Percentiles rank a stretch among this genome's conserved stretches.
Evolutionary conservation across 2,329 filamentous ascomycete genomes (phyloP).

Genomic region (Claviceps spartinae): DNA sequence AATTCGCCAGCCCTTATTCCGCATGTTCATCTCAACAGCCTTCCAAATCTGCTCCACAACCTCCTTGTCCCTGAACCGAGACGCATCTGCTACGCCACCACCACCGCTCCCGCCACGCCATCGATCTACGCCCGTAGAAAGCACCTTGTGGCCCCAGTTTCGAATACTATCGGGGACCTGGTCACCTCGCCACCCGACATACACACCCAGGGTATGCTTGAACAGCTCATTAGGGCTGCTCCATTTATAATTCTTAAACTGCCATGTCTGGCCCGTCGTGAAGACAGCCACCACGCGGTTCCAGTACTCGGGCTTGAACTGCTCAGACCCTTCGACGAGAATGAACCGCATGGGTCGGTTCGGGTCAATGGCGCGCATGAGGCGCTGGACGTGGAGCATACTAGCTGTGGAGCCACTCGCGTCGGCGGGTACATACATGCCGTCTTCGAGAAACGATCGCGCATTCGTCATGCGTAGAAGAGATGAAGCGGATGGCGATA

Average conservation of each 20-base stretch:
- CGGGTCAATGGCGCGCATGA: constrained; percentile 57
- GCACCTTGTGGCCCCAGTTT: constrained; percentile 74
- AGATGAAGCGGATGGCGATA: constrained; percentile 90
- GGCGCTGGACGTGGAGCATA: constrained; percentile 74
- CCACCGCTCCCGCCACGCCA: constrained; percentile 43
- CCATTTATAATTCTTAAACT: constrained; percentile 99
- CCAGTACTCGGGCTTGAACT: constrained; percentile 99
- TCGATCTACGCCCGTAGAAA: constrained; percentile 70
- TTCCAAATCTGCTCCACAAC: constrained; percentile 90
- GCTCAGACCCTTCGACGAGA: constrained; percentile 80
- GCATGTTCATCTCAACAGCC: constrained; percentile 77
- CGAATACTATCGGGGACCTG: constrained; percentile 63
- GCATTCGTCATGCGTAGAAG: constrained; percentile 92
- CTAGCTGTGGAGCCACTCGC: constrained; percentile 51
- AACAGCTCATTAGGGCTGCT: constrained; percentile 79
- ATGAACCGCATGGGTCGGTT: constrained; percentile 77
- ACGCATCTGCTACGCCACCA: constrained; percentile 36
- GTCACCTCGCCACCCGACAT: constrained; percentile 84
- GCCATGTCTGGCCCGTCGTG: constrained; percentile 94
- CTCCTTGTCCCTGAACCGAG: constrained; percentile 76
- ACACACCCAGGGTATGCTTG: constrained; percentile 73
- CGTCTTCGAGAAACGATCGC: constrained; percentile 81
- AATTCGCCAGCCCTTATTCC: constrained; percentile 66
- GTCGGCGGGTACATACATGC: constrained; percentile 68
- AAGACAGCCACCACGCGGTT: constrained; percentile 89